Evolutionary conservation across 2,329 filamentous ascomycete genomes (phyloP).

Genomic region (Talaromyces albobiverticillius): DNA sequence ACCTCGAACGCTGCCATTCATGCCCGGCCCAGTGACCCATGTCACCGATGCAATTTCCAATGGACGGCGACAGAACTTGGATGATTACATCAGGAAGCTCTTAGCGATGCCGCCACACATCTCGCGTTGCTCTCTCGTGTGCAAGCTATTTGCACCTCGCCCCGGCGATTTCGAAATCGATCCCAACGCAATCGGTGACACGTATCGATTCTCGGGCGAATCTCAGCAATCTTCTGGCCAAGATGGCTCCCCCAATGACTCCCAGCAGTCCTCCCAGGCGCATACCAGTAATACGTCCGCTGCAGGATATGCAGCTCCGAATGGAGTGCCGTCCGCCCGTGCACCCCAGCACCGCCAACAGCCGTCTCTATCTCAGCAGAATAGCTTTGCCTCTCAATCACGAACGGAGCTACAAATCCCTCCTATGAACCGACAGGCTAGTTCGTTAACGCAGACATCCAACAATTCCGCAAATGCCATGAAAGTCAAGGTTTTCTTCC

Average conservation of each 20-base stretch:
- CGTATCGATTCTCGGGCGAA: conserved; percentile 70
- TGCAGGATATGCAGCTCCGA: conserved; percentile 53
- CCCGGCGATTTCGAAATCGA: conserved; percentile 94
- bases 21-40: conserved; percentile 96
- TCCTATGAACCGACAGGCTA: conserved; percentile 48
- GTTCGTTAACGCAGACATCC: conserved; percentile 51
- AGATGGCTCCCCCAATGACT: conserved; percentile 59
- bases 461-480: conserved; percentile 52
- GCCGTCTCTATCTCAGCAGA: conserved; percentile 24
- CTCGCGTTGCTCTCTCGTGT: conserved; percentile 76
- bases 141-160: conserved; percentile 84
- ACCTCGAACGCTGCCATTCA: conserved; percentile 84
- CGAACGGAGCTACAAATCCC: conserved; percentile 30
- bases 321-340: conserved; percentile 31
- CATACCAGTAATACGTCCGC: conserved; percentile 57
- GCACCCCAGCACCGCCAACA: conserved; percentile 41
- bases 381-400: conserved; percentile 38
- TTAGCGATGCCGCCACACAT: conserved; percentile 82
- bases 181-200: conserved; percentile 60
- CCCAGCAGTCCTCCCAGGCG: conserved; percentile 63
- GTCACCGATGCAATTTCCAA: conserved; percentile 98
- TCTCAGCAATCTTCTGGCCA: conserved; percentile 66
- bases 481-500: conserved; percentile 94
- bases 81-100: conserved; percentile 93
- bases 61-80: conserved; percentile 84